Evolutionary conservation across 1,284 basidiomycete genomes (phyloP), one percentile per base, ranked within the genome.

Genomic region (Malassezia brasiliensis): DNA sequence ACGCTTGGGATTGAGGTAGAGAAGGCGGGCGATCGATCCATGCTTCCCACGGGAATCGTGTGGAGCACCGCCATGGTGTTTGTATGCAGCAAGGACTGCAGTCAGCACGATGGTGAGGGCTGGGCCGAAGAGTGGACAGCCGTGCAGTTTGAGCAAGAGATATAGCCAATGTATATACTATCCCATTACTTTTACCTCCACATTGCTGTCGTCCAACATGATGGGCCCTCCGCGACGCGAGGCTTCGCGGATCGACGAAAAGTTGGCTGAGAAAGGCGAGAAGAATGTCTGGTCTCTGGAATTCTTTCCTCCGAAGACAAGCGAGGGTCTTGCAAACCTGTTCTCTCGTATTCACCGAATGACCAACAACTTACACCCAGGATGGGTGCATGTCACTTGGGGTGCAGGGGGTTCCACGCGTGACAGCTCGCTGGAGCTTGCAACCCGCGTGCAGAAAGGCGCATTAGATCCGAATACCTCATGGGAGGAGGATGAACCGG

Each of bases 301-400:
- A 88, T 96, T 94, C 81, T 96, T 96, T 73, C 91, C 91, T 32
- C 90, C 91, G 2, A 82, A 88, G 57, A 96, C 91, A 42, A 85
- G 88, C 73, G 85, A 75, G 88, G 83, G 91, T 87, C 59, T 87
- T 87, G 85, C 60, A 84, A 72, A 74, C 46, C 57, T 74, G 19
- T 66, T 63, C 46, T 56, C 62, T 12, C 67, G 71, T 47, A 69
- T 74, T 36, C 57, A 59, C 3, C 68, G 71, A 28, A 72, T 72
- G 91, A 60, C 87, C 88, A 62, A 81, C 82, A 85, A 31, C 81
- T 91, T 64, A 15, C 47, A 58, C 5, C 72, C 72, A 0, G 60
- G 57, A 28, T 74, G 72, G 72, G 62, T 68, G 31, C 89, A 85
- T 66, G 81, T 96, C 35, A 96, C 91, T 66, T 96, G 91, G 91